Conservation (phyloP, 2,329 filamentous ascomycete genomes). For the Gremmenia infestans region DNA sequence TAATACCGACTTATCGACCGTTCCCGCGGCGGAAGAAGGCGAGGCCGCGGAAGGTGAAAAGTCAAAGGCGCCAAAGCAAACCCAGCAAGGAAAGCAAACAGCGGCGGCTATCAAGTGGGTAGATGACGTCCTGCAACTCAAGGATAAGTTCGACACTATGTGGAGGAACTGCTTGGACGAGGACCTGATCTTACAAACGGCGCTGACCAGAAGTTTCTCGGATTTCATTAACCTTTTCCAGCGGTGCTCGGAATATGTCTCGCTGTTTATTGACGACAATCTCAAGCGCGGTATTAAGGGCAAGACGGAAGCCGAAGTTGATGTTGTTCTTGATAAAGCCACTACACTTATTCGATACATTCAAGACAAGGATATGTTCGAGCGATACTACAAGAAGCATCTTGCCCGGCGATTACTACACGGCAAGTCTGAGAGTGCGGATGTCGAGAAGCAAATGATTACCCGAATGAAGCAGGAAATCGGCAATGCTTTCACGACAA, state of each 20-base stretch:
- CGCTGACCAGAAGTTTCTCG: slow-evolving; percentile 79
- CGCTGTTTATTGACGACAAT: slow-evolving; percentile 94
- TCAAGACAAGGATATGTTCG: slow-evolving; percentile 88
- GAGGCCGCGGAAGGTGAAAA: slow-evolving; percentile 46
- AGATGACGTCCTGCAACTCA: slow-evolving; percentile 78
- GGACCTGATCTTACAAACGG: slow-evolving; percentile 74
- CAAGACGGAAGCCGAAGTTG: slow-evolving; percentile 84
- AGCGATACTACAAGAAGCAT: slow-evolving; percentile 97
- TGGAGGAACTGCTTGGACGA: slow-evolving; percentile 67
- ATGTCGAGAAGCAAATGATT: slow-evolving; percentile 94
- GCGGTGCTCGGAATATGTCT: slow-evolving; percentile 86
- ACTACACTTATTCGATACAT: slow-evolving; percentile 85
- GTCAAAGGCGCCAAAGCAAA: slow-evolving; percentile 44
- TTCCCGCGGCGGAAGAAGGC: slow-evolving; percentile 38
- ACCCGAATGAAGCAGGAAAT: slow-evolving; percentile 95
- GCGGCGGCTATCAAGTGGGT: slow-evolving; percentile 91
- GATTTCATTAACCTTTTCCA: slow-evolving; percentile 91
- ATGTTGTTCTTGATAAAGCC: slow-evolving; percentile 79
- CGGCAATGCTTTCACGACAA: slow-evolving; percentile 87
- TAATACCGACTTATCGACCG: slow-evolving; percentile 48
- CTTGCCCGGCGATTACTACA: slow-evolving; percentile 81
- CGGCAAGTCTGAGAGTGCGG: slow-evolving; percentile 83
- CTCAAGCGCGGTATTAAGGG: slow-evolving; percentile 91
- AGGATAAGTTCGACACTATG: slow-evolving; percentile 83
- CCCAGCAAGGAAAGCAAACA: slow-evolving; percentile 70